A percentile compares a stretch with the other conserved stretches of the same genome.
Evolutionary conservation across 345 rosid genomes (phyloP).

Genomic region (Hibiscus trionum): DNA sequence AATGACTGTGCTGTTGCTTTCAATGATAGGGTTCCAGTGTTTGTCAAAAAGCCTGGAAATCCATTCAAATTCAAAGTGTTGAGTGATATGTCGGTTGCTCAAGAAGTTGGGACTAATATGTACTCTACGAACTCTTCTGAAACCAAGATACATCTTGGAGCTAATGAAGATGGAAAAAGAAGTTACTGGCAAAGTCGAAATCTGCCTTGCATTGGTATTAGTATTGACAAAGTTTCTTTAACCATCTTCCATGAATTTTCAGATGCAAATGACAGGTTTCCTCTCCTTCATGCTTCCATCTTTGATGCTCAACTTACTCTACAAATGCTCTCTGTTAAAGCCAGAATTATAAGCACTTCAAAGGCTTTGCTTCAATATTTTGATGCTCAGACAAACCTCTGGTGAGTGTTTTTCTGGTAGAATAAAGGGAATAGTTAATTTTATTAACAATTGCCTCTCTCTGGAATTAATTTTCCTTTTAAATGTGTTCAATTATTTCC

Average conservation of each 20-base stretch:
- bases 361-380: constrained; percentile 43
- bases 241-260: constrained; percentile 74
- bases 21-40: constrained; percentile 66
- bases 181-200: constrained; percentile 31
- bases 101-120: constrained; percentile 17
- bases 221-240: constrained; percentile 44
- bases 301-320: constrained; percentile 36
- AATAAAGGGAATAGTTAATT: constrained; percentile 3
- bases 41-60: constrained; percentile 87
- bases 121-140: constrained; percentile 22
- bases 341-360: constrained; percentile 53
- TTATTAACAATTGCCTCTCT: constrained; percentile 8
- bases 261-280: constrained; percentile 55
- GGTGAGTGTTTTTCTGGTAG: constrained; percentile 38
- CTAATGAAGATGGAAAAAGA: constrained; percentile 24
- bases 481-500: constrained; percentile 5
- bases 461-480: constrained; percentile 5
- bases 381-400: constrained; percentile 62
- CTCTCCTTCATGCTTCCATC: constrained; percentile 59
- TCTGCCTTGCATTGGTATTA: constrained; percentile 48
- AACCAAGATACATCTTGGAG: constrained; percentile 18
- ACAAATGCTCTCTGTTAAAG: constrained; percentile 56
- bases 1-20: constrained; percentile 73
- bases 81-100: constrained; percentile 26
- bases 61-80: constrained; percentile 82